Percentiles rank a stretch among this genome's conserved stretches.
These are phyloP conservation scores for Hondaea fermentalgiana DNA, from an alignment of 108 stramenopile genomes.

Conservation along the genomic window DNA sequence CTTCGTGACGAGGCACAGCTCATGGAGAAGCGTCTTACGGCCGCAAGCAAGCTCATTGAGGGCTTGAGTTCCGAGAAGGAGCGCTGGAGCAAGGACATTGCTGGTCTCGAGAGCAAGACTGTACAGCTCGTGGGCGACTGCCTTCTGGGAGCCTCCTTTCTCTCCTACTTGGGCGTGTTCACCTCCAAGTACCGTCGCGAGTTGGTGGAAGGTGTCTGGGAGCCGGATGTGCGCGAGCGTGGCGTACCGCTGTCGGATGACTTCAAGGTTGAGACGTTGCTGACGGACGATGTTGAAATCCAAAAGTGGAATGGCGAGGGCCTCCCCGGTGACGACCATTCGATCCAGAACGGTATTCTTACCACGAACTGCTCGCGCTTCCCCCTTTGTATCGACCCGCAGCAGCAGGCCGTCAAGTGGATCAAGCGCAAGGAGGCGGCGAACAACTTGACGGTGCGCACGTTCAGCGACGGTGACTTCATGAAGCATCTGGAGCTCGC, in stretches of 20 bases:
- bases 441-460: conserved; percentile 49
- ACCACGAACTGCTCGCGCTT: conserved; percentile 56
- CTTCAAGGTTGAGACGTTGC: conserved; percentile 44
- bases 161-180: conserved; percentile 60
- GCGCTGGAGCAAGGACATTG: conserved; percentile 55
- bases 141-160: conserved; percentile 46
- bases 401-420: conserved; percentile 63
- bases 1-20: conserved; percentile 52
- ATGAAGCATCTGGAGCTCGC: conserved; percentile 67
- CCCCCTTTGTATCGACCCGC: conserved; percentile 62
- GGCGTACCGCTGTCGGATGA: conserved; percentile 44
- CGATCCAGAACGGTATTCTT: conserved; percentile 60
- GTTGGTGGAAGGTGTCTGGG: conserved; percentile 34
- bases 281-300: conserved; percentile 55
- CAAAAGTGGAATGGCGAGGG: conserved; percentile 59
- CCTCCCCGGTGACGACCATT: conserved; percentile 60
- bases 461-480: conserved; percentile 56
- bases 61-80: conserved; percentile 54
- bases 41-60: conserved; percentile 54
- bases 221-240: conserved; percentile 30
- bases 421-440: conserved; percentile 57
- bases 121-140: conserved; percentile 56
- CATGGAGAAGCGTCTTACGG: conserved; percentile 57
- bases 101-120: conserved; percentile 25
- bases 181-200: conserved; percentile 48